Evolutionary conservation across 1,284 basidiomycete species (phyloP), one percentile per base, ranked within the genome.

Genomic region (Microbotryum intermedium): DNA sequence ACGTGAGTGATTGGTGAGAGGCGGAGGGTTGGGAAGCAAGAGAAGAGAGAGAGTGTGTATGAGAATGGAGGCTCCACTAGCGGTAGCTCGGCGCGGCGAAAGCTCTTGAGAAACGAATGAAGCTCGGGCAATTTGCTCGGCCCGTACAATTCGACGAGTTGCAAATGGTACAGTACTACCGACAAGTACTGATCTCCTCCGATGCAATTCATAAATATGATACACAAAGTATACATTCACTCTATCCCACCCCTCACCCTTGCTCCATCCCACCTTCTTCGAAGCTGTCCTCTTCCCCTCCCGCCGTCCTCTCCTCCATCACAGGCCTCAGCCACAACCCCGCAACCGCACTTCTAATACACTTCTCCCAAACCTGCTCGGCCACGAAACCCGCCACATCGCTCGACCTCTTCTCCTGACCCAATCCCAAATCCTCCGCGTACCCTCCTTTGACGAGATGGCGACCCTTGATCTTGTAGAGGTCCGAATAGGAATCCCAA

Each of bases 331-430:
- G 65, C 49, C 72, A 75, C 56, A 94, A 74, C 1, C 83, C 86
- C 58, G 86, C 85, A 23, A 92, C 85, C 2, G 88, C 87, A 67
- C 76, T 82, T 54, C 86, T 77, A 50, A 94, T 73, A 25, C 89
- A 89, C 68, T 90, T 81, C 69, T 87, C 85, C 91, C 91, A 94
- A 53, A 88, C 88, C 72, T 90, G 84, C 60, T 85, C 81, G 11
- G 90, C 77, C 67, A 80, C 80, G 72, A 88, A 95, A 2, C 90
- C 91, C 20, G 90, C 92, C 10, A 83, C 89, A 20, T 64, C 58
- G 4, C 45, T 55, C 23, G 51, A 29, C 16, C 53, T 59, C n/a
- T 45, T 28, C 34, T 65, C 65, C 8, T 49, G 47, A 13, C 58
- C 62, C 18, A 4, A 21, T 20, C 4, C 10, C 20, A 25, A 11